A percentile compares a stretch with the other conserved stretches of the same genome.
phyloP scores from a whole-genome alignment of 441 rosid species.

The Corymbia citriodora region DNA sequence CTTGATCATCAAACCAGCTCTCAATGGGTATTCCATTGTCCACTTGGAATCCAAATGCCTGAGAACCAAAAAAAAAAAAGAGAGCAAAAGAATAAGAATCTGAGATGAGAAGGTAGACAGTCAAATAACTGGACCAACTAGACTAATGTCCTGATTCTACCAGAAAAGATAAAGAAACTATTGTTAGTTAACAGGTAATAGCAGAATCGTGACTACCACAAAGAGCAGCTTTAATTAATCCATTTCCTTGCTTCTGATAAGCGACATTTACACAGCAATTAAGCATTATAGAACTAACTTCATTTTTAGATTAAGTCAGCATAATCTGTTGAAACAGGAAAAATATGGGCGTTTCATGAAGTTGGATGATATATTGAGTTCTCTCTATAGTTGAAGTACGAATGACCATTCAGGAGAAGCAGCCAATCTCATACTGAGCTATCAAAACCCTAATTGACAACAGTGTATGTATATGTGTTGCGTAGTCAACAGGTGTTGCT shows the following conservation, averaged over 20 bases:
- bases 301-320: neutral
- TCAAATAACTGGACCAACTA: neutral
- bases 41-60: conserved; percentile 98
- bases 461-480: neutral
- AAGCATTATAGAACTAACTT: neutral
- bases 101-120: neutral
- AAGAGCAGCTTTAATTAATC: neutral
- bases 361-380: neutral
- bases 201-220: neutral
- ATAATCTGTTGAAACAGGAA: neutral
- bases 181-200: neutral
- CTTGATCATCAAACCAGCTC: conserved; percentile 91
- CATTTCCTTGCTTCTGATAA: neutral
- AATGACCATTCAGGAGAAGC: neutral
- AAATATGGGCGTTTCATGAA: neutral
- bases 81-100: neutral
- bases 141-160: neutral
- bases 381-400: neutral
- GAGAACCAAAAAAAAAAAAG: conserved; percentile 3
- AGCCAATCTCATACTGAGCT: neutral
- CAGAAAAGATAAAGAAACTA: neutral
- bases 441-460: neutral
- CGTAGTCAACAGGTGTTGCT: neutral
- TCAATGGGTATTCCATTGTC: conserved; percentile 96
- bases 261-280: neutral